phyloP scores from a whole-genome alignment of 2,329 filamentous ascomycete species.

The Byssothecium circinans region DNA sequence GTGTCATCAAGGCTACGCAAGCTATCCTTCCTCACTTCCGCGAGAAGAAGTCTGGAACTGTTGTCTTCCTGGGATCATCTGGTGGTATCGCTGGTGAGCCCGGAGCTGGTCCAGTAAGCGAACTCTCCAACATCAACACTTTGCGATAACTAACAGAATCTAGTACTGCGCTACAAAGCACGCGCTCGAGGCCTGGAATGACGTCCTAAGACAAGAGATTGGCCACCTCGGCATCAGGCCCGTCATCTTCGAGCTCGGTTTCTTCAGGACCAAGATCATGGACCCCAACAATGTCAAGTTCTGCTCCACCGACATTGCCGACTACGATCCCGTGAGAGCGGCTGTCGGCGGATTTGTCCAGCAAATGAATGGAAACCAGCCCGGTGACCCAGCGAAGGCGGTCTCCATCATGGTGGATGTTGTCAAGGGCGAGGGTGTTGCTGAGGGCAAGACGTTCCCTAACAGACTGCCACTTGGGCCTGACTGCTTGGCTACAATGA shows the following conservation, averaged over 20 bases:
- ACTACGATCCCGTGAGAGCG: no score
- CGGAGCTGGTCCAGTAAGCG: no score
- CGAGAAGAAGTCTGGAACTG: conserved; percentile 32
- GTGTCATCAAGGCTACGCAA: conserved; percentile 36
- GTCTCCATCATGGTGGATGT: conserved; percentile 18
- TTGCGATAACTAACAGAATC: no score
- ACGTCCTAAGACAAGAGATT: no score
- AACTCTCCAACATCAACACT: no score
- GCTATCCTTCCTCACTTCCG: conserved; percentile 46
- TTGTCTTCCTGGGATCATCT: conserved; percentile 42
- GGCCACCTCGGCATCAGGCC: conserved; percentile 37
- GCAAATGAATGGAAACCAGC: conserved; percentile 13
- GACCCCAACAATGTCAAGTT: conserved; percentile 26
- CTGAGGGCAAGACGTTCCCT: conserved; percentile 27
- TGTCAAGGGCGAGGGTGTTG: conserved; percentile 12
- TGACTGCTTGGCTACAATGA: conserved; percentile 17
- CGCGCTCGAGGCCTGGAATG: conserved; percentile 13
- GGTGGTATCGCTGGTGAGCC: conserved; percentile 14
- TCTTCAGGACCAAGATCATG: conserved; percentile 39
- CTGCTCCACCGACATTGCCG: no score
- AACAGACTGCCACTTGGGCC: conserved; percentile 31
- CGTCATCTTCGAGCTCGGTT: conserved; percentile 43
- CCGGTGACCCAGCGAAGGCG: conserved; percentile 20
- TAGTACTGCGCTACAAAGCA: conserved; percentile 15
- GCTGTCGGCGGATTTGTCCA: conserved; percentile 25